These are phyloP conservation scores for Elsinoe batatas DNA, from an alignment of 2,329 filamentous ascomycete species.

Conservation along the genomic window DNA sequence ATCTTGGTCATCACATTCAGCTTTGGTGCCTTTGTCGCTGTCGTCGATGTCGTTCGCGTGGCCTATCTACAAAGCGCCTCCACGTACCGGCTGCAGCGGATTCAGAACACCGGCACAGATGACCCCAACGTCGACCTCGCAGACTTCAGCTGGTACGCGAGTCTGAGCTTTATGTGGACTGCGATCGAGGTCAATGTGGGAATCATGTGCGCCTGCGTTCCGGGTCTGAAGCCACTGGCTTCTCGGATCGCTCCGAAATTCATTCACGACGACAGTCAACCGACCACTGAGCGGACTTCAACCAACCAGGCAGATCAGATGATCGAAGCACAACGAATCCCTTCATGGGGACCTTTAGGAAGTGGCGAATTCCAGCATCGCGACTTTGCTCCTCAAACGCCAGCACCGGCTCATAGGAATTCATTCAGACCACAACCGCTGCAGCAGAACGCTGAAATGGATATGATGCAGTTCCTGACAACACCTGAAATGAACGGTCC, in stretches of 20 bases:
- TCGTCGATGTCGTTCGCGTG: constrained; percentile 82
- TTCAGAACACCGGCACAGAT: constrained; percentile 24
- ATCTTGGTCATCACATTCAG: constrained; percentile 80
- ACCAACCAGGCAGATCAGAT: constrained; percentile 23
- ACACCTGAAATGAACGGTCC: constrained; percentile 33
- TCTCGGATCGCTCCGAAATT: constrained; percentile 50
- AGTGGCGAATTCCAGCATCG: constrained; percentile 19
- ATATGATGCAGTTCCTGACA: constrained; percentile 46
- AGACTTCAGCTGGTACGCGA: constrained; percentile 61
- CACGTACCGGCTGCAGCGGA: constrained; percentile 35
- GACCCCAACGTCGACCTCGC: constrained; percentile 31
- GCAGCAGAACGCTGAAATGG: constrained; percentile 22
- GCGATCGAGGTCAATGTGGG: constrained; percentile 84
- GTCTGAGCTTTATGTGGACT: constrained; percentile 85
- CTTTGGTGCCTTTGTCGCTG: constrained; percentile 75
- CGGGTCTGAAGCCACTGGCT: constrained; percentile 78
- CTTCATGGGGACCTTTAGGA: constrained; percentile 17
- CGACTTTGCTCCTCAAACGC: constrained; percentile 17
- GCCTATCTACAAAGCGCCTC: constrained; percentile 75
- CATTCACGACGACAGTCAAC: constrained; percentile 36
- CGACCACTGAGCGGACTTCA: neutral
- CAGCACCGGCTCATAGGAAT: neutral
- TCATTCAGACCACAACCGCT: neutral
- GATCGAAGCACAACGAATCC: constrained; percentile 25
- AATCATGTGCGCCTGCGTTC: constrained; percentile 86